phyloP scores from a whole-genome alignment of 441 rosid genomes.

The Oxalis stricta region DNA sequence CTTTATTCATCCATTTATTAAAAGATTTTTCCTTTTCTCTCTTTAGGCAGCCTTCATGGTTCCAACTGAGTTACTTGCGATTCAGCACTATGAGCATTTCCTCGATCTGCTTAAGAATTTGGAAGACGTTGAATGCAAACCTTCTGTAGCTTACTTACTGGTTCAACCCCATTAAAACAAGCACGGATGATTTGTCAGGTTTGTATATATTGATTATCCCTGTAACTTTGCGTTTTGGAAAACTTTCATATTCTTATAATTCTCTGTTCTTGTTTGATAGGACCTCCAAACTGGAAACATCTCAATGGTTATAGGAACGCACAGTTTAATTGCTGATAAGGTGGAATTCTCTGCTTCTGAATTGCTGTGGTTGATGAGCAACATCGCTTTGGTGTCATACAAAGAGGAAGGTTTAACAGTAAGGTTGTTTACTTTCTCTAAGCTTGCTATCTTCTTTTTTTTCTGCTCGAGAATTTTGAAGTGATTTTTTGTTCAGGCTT shows the following conservation, averaged over 20 bases:
- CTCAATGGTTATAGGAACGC: constrained; percentile 88
- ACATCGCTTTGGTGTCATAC: constrained; percentile 96
- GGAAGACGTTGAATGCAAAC: constrained; percentile 44
- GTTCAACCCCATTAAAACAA: constrained; percentile 72
- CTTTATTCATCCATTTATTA: background rate
- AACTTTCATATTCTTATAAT: constrained; percentile 2
- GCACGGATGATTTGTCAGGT: constrained; percentile 82
- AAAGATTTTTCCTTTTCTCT: background rate
- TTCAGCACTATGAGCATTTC: constrained; percentile 81
- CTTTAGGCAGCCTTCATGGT: constrained; percentile 97
- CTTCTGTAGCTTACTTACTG: constrained; percentile 82
- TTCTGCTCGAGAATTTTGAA: background rate
- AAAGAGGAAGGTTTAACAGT: constrained; percentile 89
- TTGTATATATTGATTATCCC: constrained; percentile 24
- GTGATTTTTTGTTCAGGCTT: no score
- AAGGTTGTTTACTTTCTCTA: constrained; percentile 45
- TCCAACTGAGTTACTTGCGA: constrained; percentile 91
- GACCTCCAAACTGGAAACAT: constrained; percentile 74
- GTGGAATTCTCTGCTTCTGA: constrained; percentile 74
- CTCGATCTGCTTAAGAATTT: constrained; percentile 53
- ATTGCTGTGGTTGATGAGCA: constrained; percentile 95
- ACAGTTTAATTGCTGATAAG: constrained; percentile 76
- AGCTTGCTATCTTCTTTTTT: background rate
- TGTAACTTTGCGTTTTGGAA: constrained; percentile 7
- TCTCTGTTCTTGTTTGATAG: constrained; percentile 28